Evolutionary conservation across 2,329 filamentous ascomycete genomes (phyloP).

Genomic region (Penicillium oxalicum): DNA sequence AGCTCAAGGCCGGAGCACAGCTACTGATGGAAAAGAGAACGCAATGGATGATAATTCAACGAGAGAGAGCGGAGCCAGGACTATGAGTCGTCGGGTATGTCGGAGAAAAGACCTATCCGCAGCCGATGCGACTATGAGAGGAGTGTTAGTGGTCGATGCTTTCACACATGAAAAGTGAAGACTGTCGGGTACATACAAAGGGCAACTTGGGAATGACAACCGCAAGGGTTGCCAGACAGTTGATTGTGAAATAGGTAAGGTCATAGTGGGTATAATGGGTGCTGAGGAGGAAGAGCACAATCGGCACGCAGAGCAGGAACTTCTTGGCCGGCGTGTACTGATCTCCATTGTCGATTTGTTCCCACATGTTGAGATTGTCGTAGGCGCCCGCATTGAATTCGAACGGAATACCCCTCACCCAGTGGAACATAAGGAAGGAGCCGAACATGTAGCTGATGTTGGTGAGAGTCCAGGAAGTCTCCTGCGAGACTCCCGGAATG

Average conservation of each 20-base stretch:
- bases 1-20: conserved; percentile 13
- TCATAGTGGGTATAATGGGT: conserved; percentile 99
- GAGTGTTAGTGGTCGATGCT: conserved; percentile 23
- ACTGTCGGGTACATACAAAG: conserved; percentile 59
- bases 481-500: conserved; percentile 90
- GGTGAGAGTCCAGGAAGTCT: conserved; percentile 96
- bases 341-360: conserved; percentile 98
- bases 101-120: conserved; percentile 68
- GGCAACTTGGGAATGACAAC: conserved; percentile 96
- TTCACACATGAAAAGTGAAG: neutral
- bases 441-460: conserved; percentile 99
- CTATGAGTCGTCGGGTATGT: conserved; percentile 56
- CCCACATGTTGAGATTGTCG: conserved; percentile 99
- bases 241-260: conserved; percentile 92
- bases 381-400: conserved; percentile 98
- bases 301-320: conserved; percentile 89
- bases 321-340: conserved; percentile 99
- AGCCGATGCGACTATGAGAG: conserved; percentile 63
- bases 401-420: conserved; percentile 94
- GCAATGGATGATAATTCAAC: conserved; percentile 3
- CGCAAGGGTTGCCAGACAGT: conserved; percentile 83
- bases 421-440: conserved; percentile 99
- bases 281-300: conserved; percentile 89
- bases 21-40: conserved; percentile 17
- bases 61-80: conserved; percentile 9